phyloP scores from a whole-genome alignment of 768 basidiomycete genomes.

The Tricholoma sp. region DNA sequence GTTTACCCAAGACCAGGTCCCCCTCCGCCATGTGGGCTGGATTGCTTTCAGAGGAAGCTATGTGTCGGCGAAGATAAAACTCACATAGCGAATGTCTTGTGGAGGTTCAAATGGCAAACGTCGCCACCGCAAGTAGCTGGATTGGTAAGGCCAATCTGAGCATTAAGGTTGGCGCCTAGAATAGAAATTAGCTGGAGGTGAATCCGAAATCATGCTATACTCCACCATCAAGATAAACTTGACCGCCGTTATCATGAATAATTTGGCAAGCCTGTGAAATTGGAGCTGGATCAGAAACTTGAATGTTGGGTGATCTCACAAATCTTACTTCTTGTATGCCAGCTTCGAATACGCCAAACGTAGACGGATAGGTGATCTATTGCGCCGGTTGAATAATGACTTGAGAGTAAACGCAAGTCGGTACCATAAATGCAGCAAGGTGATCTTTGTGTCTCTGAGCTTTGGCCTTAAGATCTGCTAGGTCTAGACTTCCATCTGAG shows the following conservation, averaged over 20 bases:
- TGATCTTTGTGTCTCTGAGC: constrained; percentile 89
- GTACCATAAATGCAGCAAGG: constrained; percentile 92
- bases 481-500: constrained; percentile 82
- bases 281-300: constrained; percentile 1
- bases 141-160: constrained; percentile 89
- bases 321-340: constrained; percentile 67
- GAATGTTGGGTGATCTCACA: neutral
- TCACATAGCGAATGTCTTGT: constrained; percentile 96
- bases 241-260: constrained; percentile 91
- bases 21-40: constrained; percentile 92
- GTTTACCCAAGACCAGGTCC: constrained; percentile 91
- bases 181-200: neutral
- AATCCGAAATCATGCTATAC: neutral
- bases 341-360: constrained; percentile 95
- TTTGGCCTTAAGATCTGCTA: constrained; percentile 79
- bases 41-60: neutral
- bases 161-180: constrained; percentile 84
- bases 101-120: constrained; percentile 96
- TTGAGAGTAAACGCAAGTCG: constrained; percentile 11
- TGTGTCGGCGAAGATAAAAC: constrained; percentile 19
- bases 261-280: constrained; percentile 74
- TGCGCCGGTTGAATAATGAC: constrained; percentile 1
- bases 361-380: constrained; percentile 94
- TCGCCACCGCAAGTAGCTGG: constrained; percentile 95
- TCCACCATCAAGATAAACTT: constrained; percentile 91